Percentiles rank a stretch among this genome's conserved stretches.
These are phyloP conservation scores for Penicillium sp. DNA, from an alignment of 2,329 filamentous ascomycete species.

Conservation along the genomic window DNA sequence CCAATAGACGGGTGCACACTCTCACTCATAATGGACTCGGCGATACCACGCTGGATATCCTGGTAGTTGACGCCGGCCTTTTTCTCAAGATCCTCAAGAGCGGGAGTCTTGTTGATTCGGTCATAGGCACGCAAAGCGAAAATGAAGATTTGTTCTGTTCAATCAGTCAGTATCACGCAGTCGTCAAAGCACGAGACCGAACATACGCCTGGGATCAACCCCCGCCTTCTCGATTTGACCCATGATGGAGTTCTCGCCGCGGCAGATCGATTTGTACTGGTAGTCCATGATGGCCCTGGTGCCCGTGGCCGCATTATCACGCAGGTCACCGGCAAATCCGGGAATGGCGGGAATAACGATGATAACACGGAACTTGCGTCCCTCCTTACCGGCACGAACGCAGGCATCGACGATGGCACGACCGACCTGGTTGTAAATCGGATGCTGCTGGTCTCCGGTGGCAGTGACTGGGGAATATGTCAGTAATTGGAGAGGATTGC, in stretches of 20 bases:
- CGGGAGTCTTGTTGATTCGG: slow-evolving; percentile 78
- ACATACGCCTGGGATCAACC: slow-evolving; percentile 63
- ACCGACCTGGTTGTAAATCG: slow-evolving; percentile 85
- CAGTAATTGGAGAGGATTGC: background rate
- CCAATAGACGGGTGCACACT: slow-evolving; percentile 58
- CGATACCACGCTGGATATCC: slow-evolving; percentile 81
- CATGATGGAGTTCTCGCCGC: slow-evolving; percentile 88
- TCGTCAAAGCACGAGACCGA: background rate
- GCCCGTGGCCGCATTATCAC: slow-evolving; percentile 77
- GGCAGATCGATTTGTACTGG: slow-evolving; percentile 92
- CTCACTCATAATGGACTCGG: slow-evolving; percentile 79
- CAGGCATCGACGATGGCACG: slow-evolving; percentile 87
- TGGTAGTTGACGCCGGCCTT: slow-evolving; percentile 80
- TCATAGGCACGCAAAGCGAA: slow-evolving; percentile 95
- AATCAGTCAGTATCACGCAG: slow-evolving; percentile 8
- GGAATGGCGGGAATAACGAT: slow-evolving; percentile 87
- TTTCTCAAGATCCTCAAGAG: slow-evolving; percentile 71
- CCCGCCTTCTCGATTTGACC: slow-evolving; percentile 71
- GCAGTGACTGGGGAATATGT: slow-evolving; percentile 62
- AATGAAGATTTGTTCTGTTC: slow-evolving; percentile 73
- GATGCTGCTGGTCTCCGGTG: slow-evolving; percentile 81
- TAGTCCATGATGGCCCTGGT: slow-evolving; percentile 98
- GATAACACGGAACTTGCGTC: slow-evolving; percentile 85
- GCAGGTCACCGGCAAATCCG: slow-evolving; percentile 87
- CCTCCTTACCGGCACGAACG: slow-evolving; percentile 74